phyloP scores from a whole-genome alignment of 2,329 filamentous ascomycete genomes.

The Grosmannia serpens region DNA sequence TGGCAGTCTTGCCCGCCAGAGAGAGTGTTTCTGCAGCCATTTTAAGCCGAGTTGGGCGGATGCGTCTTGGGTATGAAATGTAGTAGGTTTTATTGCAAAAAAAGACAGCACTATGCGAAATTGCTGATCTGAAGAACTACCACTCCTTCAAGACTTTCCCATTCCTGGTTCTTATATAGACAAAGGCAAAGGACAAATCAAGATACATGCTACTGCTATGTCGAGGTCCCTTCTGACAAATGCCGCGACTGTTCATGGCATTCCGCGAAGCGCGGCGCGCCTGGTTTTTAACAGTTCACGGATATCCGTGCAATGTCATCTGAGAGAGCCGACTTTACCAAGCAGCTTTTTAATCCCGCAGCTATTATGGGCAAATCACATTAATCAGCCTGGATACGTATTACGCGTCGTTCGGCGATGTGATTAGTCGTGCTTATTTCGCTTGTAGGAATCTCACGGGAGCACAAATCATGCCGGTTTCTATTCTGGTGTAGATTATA shows the following conservation, averaged over 20 bases:
- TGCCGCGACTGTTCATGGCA: not conserved
- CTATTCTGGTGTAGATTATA: too few species aligned
- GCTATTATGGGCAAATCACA: too few species aligned
- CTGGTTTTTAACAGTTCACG: not conserved
- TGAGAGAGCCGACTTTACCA: not conserved
- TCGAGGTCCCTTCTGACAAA: not conserved
- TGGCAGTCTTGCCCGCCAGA: slow-evolving; percentile 28
- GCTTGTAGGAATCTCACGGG: too few species aligned
- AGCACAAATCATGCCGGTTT: too few species aligned
- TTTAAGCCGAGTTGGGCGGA: not conserved
- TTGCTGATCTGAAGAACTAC: not conserved
- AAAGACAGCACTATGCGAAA: not conserved
- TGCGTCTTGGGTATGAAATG: not conserved
- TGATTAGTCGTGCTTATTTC: too few species aligned
- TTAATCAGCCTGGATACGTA: too few species aligned
- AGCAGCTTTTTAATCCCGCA: not conserved
- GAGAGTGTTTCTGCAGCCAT: slow-evolving; percentile 15
- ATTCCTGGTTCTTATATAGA: not conserved
- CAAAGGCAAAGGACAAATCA: not conserved
- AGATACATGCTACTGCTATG: not conserved
- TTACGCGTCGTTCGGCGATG: too few species aligned
- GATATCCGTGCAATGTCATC: not conserved
- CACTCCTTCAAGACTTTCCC: not conserved
- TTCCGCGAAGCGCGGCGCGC: not conserved
- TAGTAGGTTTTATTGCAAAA: too few species aligned